Conservation (phyloP, 2,329 filamentous ascomycete species). For the Pestalotiopsis sp. region DNA sequence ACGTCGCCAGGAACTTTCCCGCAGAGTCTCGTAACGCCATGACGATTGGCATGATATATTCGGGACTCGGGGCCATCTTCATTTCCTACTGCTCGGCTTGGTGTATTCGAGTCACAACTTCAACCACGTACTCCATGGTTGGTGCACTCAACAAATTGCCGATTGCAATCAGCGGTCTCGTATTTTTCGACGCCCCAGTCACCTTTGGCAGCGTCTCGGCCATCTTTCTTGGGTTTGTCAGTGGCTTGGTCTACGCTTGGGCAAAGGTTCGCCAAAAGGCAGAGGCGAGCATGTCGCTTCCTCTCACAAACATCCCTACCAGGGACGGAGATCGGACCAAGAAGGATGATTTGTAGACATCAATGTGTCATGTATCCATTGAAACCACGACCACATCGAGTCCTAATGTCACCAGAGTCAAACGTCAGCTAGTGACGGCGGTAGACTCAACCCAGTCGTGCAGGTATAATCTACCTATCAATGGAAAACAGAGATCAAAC, state of each 20-base stretch:
- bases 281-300: slow-evolving; percentile 65
- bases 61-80: slow-evolving; percentile 89
- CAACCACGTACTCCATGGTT: slow-evolving; percentile 99
- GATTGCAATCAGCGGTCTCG: slow-evolving; percentile 85
- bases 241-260: slow-evolving; percentile 86
- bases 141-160: slow-evolving; percentile 98
- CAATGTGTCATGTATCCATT: background rate
- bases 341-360: slow-evolving; percentile 2
- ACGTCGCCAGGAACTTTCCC: slow-evolving; percentile 88
- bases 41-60: slow-evolving; percentile 88
- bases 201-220: slow-evolving; percentile 91
- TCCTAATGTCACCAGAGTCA: background rate
- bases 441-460: background rate
- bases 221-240: slow-evolving; percentile 88
- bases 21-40: slow-evolving; percentile 75
- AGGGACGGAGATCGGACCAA: slow-evolving; percentile 62
- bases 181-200: slow-evolving; percentile 94
- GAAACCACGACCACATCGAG: background rate
- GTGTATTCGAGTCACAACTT: slow-evolving; percentile 97
- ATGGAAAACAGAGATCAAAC: background rate
- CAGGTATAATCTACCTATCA: background rate
- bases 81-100: slow-evolving; percentile 99
- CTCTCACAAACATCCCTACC: slow-evolving; percentile 65
- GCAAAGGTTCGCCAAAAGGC: slow-evolving; percentile 81
- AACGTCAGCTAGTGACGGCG: background rate